These are phyloP conservation scores for Neltuma alba DNA, from an alignment of 306 rosid species.

Conservation along the genomic window DNA sequence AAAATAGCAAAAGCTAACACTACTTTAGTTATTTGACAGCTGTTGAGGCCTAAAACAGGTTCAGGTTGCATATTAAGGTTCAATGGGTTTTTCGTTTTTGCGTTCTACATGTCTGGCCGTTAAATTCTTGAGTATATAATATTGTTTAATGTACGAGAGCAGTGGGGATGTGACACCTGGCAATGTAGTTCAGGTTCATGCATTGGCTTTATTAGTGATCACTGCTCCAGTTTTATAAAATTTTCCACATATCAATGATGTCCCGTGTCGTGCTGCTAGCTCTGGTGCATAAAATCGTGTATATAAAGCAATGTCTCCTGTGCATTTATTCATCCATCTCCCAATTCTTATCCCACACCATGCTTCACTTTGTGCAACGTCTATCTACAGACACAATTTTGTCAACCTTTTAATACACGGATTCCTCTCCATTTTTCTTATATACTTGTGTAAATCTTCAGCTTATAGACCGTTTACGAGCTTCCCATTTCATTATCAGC, in stretches of 20 bases:
- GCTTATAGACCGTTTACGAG: neutral
- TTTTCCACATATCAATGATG: neutral
- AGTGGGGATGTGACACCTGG: neutral
- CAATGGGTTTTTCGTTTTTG: neutral
- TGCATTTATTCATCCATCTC: neutral
- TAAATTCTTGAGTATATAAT: neutral
- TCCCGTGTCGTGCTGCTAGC: neutral
- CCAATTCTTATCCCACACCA: neutral
- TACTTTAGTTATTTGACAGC: constrained; percentile 2
- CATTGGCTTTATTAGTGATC: neutral
- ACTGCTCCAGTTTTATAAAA: neutral
- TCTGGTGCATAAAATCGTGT: neutral
- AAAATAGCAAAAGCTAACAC: constrained; percentile 11
- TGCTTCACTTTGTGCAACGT: neutral
- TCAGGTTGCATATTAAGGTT: neutral
- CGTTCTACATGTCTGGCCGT: neutral
- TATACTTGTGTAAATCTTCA: neutral
- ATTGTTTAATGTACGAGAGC: neutral
- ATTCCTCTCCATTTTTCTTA: constrained; percentile 6
- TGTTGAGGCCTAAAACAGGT: neutral
- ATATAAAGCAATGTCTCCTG: neutral
- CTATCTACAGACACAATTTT: constrained; percentile 16
- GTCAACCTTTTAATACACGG: constrained; percentile 25
- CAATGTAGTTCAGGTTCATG: neutral
- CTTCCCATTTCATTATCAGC: constrained; percentile 23